phyloP scores from a whole-genome alignment of 139 green algal genomes.

The Ettlia oleoabundans region DNA sequence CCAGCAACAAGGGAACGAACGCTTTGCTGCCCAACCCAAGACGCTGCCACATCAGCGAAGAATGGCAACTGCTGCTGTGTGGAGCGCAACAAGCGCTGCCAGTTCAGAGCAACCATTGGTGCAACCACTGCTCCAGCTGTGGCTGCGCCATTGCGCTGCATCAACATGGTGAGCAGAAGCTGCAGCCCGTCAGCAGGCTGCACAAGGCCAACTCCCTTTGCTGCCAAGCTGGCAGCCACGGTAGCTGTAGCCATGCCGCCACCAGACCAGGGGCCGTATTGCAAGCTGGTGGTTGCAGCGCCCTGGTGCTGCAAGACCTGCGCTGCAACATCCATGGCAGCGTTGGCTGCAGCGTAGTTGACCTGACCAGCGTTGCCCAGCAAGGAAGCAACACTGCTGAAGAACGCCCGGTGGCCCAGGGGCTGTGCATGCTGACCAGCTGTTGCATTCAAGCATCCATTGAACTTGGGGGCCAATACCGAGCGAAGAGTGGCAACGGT shows the following conservation, averaged over 20 bases:
- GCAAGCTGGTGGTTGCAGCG: constrained; percentile 35
- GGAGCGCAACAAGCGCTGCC: constrained; percentile 17
- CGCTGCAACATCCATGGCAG: constrained; percentile 61
- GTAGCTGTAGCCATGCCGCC: constrained; percentile 80
- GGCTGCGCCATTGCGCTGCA: neutral
- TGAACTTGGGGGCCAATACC: constrained; percentile 61
- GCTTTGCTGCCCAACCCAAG: too few relatives aligned
- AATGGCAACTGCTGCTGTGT: neutral
- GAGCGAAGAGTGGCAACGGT: constrained; percentile 30
- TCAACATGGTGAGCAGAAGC: constrained; percentile 57
- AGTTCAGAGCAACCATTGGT: constrained; percentile 17
- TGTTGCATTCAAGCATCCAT: neutral
- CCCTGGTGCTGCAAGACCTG: neutral
- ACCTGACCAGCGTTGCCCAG: constrained; percentile 81
- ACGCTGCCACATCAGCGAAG: neutral
- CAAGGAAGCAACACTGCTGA: constrained; percentile 79
- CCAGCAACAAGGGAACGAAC: too few relatives aligned
- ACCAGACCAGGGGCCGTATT: constrained; percentile 91
- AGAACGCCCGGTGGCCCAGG: constrained; percentile 68
- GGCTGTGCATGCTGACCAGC: constrained; percentile 15
- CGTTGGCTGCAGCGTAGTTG: constrained; percentile 85
- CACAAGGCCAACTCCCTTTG: constrained; percentile 69
- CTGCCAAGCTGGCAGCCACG: constrained; percentile 59
- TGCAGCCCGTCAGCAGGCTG: neutral
- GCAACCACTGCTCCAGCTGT: neutral